These are phyloP conservation scores for Ascodesmis nigricans DNA, from an alignment of 495 filamentous ascomycete genomes.

Conservation along the genomic window DNA sequence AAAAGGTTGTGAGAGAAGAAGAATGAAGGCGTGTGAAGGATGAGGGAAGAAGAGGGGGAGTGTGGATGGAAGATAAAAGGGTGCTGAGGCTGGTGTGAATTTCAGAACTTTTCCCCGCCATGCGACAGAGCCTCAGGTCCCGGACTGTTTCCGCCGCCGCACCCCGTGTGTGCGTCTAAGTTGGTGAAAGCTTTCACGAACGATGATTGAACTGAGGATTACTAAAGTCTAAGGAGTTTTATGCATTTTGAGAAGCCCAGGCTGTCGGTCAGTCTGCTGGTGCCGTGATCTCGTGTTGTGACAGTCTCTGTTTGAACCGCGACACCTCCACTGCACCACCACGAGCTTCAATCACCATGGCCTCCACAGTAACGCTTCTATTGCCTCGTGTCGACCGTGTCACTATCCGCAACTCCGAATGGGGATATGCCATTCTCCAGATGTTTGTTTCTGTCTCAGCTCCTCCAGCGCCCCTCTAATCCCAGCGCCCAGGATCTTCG, in stretches of 20 bases:
- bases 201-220: too few relatives aligned
- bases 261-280: too few relatives aligned
- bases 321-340: too few relatives aligned
- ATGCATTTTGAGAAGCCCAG: too few relatives aligned
- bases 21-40: conserved; percentile 1
- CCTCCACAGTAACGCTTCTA: too few relatives aligned
- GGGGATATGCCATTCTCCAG: conserved; percentile 17
- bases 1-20: background rate
- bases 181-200: too few relatives aligned
- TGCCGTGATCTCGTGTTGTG: too few relatives aligned
- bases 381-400: conserved; percentile 7
- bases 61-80: conserved; percentile 2
- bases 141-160: too few relatives aligned
- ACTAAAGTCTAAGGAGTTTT: too few relatives aligned
- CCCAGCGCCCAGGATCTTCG: conserved; percentile 12
- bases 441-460: conserved; percentile 11
- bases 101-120: conserved; percentile 1
- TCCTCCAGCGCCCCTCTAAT: background rate
- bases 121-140: conserved; percentile 1
- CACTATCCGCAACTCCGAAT: conserved; percentile 15
- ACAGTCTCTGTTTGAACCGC: too few relatives aligned
- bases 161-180: too few relatives aligned
- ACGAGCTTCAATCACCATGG: conserved; percentile 1
- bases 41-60: conserved; percentile 3
- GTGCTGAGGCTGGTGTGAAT: too few relatives aligned